Evolutionary conservation across 108 stramenopile genomes (phyloP).

Genomic region (Cyclostephanos tholiformis): DNA sequence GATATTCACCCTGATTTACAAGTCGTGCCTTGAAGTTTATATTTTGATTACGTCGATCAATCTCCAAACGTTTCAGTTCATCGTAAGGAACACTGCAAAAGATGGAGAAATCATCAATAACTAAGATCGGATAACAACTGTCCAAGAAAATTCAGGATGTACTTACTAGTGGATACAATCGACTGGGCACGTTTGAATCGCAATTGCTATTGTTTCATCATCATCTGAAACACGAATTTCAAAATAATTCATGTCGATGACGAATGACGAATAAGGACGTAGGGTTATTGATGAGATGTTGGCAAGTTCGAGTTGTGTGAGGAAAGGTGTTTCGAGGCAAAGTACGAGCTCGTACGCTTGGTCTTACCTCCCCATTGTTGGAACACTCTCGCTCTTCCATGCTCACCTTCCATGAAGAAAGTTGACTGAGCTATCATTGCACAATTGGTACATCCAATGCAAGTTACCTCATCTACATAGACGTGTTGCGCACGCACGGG

Average conservation of each 20-base stretch:
- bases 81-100: constrained; percentile 71
- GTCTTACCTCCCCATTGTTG: constrained; percentile 77
- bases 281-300: neutral
- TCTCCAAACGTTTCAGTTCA: constrained; percentile 79
- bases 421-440: constrained; percentile 87
- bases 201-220: constrained; percentile 79
- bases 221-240: constrained; percentile 55
- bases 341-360: neutral
- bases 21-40: constrained; percentile 91
- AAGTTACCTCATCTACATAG: constrained; percentile 93
- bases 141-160: neutral
- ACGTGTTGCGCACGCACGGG: constrained; percentile 82
- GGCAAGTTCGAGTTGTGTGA: neutral
- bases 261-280: neutral
- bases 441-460: constrained; percentile 92
- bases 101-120: neutral
- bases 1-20: constrained; percentile 73
- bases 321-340: neutral
- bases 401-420: constrained; percentile 91
- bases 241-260: neutral
- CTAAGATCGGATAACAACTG: neutral
- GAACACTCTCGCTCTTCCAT: constrained; percentile 89
- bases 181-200: constrained; percentile 92
- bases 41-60: constrained; percentile 79
- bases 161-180: constrained; percentile 82